Evolutionary conservation across 1,139 yeast species (phyloP).

Genomic region (Meyerozyma sp.): DNA sequence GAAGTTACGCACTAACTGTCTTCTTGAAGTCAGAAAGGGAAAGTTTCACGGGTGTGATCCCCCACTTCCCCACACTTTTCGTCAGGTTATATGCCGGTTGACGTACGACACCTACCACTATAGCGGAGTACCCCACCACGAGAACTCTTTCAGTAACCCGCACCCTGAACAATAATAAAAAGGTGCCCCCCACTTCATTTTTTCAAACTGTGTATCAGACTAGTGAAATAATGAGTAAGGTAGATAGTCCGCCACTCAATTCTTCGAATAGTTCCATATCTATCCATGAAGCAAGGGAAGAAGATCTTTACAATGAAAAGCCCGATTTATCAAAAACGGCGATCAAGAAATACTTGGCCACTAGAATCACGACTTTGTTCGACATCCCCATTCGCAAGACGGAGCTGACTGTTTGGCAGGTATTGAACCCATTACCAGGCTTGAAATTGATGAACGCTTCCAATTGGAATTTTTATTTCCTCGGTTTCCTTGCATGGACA

Average conservation of each 20-base stretch:
- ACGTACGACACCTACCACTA: neutral
- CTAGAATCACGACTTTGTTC: conserved; percentile 12
- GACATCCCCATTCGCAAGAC: conserved; percentile 10
- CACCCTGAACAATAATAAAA: neutral
- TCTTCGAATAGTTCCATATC: neutral
- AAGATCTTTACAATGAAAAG: conserved; percentile 4
- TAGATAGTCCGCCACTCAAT: neutral
- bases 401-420: conserved; percentile 9
- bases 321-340: conserved; percentile 2
- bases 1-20: no score
- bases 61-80: neutral
- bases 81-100: neutral
- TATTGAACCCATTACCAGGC: conserved; percentile 53
- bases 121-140: no score
- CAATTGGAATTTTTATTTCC: conserved; percentile 59
- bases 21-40: neutral
- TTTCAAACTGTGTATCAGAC: neutral
- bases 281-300: neutral
- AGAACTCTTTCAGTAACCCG: neutral
- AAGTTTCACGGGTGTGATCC: neutral
- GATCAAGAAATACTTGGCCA: conserved; percentile 6
- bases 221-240: neutral
- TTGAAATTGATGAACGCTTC: conserved; percentile 36
- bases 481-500: conserved; percentile 71
- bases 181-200: neutral